Evolutionary conservation across 2,329 filamentous ascomycete genomes (phyloP).

Genomic region (Trichoderma cornu-damae): DNA sequence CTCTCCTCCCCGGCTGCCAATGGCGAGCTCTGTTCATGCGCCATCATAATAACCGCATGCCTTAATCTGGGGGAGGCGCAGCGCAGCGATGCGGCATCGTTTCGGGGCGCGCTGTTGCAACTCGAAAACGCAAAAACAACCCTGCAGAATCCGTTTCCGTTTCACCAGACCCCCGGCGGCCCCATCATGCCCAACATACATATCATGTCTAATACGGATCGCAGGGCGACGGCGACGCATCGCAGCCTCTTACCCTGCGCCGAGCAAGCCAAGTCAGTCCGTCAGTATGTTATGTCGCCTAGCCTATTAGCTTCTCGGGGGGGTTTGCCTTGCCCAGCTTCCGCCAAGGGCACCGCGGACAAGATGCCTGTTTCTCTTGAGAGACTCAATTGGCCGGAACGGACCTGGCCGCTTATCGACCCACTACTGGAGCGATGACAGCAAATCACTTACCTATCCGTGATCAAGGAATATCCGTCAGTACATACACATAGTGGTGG

Average conservation of each 20-base stretch:
- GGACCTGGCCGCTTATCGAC: conserved; percentile 7
- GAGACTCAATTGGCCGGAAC: conserved; percentile 8
- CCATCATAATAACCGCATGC: neutral
- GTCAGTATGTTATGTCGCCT: neutral
- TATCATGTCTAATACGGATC: neutral
- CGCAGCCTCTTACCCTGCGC: no score
- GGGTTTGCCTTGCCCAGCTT: neutral
- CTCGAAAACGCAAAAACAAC: neutral
- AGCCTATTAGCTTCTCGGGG: neutral
- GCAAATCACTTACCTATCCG: conserved; percentile 14
- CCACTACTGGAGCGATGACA: conserved; percentile 10
- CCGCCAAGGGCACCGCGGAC: neutral
- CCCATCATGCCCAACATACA: no score
- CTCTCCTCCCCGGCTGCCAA: neutral
- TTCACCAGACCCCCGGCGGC: conserved; percentile 1
- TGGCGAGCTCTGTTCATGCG: neutral
- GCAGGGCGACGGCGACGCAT: neutral
- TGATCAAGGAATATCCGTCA: conserved; percentile 14
- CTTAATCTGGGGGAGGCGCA: conserved; percentile 14
- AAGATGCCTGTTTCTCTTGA: conserved; percentile 4
- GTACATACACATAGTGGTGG: neutral
- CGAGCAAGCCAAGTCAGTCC: no score
- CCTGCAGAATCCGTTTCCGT: neutral
- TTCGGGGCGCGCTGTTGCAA: neutral
- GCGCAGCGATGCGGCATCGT: neutral